Evolutionary conservation across 2,329 filamentous ascomycete species (phyloP), one percentile per base, ranked within the genome.

Genomic region (Fusarium luffae): DNA sequence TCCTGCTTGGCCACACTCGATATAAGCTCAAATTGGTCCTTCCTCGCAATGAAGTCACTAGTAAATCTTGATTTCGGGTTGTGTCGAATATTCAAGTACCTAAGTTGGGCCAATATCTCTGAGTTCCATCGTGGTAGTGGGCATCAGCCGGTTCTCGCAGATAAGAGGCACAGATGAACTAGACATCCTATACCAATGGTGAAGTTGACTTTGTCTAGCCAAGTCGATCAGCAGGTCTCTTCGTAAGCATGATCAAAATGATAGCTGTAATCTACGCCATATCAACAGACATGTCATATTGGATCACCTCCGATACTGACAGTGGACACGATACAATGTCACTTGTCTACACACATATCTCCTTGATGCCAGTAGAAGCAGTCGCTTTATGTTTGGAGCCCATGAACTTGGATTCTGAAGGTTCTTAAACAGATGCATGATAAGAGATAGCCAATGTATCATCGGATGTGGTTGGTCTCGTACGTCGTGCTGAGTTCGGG

Each of bases 41-140:
- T 57, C 30, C 11, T 27, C 23, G 34, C 34, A 37, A 37, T 37
- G 5, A 37, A 4, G 18, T 4, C 12, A 37, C 34, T 7, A 7
- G 2, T 7, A 1, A 37, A 12, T 10, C 10, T 37, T 37, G 18
- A n/a, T n/a, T 37, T 10, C 10, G 10, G 34, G 10, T n/a, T 37
- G 18, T n/a, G 1, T 44, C 7, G 5, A 3, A 25, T 25, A 18
- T 25, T 1, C 11, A 14, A n/a, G 7, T 2, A 11, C 7, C 2
- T 14, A 2, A 13, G 4, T 7, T 23, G 34, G 10, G 18, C 4
- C 34, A 37, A 37, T 37, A 37, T 12, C 12, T 37, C 34, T 12
- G 34, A 37, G 34, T 37, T 37, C 34, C 34, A 37, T 12, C 34
- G 3, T 37, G 10, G 34, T 37, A 11, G 34, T n/a, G 10, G 18